Conservation (phyloP, 176 grass and related monocot species). For the Aechmea fasciata region DNA sequence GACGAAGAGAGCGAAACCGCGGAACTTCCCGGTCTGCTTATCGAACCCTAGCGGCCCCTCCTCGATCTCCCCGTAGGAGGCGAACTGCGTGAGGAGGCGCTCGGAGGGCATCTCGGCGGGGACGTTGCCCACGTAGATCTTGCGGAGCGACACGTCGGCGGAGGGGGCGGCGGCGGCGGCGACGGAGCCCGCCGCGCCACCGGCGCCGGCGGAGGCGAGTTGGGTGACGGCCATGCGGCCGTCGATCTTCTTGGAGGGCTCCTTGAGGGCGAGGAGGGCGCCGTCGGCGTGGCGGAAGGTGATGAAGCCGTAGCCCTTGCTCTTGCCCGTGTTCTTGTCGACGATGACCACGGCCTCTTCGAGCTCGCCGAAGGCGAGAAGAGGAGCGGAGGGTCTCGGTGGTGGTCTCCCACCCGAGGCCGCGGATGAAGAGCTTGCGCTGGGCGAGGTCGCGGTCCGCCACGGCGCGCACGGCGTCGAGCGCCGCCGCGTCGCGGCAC, state of each 20-base stretch:
- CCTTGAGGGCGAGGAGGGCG: constrained; percentile 78
- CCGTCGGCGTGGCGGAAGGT: constrained; percentile 88
- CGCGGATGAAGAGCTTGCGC: constrained; percentile 93
- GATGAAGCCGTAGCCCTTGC: constrained; percentile 92
- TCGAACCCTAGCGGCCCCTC: constrained; percentile 95
- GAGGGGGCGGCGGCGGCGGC: constrained; percentile 12
- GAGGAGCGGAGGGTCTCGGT: constrained; percentile 65
- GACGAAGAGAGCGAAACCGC: constrained; percentile 80
- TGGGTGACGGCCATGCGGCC: constrained; percentile 85
- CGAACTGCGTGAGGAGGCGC: constrained; percentile 65
- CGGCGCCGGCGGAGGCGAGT: constrained; percentile 63
- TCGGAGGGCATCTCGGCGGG: constrained; percentile 78
- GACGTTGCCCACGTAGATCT: constrained; percentile 96
- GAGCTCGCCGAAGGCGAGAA: constrained; percentile 72
- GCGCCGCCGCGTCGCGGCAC: constrained; percentile 41
- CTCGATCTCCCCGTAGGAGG: constrained; percentile 80
- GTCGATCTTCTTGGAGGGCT: constrained; percentile 97
- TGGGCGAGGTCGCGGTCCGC: constrained; percentile 65
- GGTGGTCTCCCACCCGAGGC: constrained; percentile 91
- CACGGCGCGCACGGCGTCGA: constrained; percentile 59
- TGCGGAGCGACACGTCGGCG: constrained; percentile 63
- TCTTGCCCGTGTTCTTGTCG: constrained; percentile 73
- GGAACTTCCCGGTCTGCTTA: constrained; percentile 88
- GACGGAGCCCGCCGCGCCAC: constrained; percentile 31
- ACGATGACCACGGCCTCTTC: constrained; percentile 86